Percentiles rank a stretch among this genome's conserved stretches.
Evolutionary conservation across 306 rosid species (phyloP).

Genomic region (Corylus heterophylla): DNA sequence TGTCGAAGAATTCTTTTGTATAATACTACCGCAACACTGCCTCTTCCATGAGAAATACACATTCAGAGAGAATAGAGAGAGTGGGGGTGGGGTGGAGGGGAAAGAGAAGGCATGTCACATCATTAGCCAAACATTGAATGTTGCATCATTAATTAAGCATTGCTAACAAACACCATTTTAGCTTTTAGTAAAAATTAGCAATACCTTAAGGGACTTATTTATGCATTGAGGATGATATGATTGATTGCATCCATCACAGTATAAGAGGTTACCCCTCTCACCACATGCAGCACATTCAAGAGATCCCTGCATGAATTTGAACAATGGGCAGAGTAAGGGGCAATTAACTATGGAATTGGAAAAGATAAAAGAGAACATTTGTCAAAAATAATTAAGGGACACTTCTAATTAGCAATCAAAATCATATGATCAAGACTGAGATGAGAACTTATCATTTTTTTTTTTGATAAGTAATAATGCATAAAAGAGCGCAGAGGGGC

Average conservation of each 20-base stretch:
- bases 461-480: no score
- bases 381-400: neutral
- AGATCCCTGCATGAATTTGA: neutral
- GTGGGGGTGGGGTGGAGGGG: neutral
- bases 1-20: conserved; percentile 32
- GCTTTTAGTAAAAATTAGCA: neutral
- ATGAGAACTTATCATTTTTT: no score
- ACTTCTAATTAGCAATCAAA: neutral
- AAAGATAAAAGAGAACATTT: neutral
- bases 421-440: neutral
- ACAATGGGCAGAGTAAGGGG: neutral
- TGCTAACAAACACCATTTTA: conserved; percentile 3
- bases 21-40: conserved; percentile 15
- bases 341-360: neutral
- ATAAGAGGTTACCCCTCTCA: conserved; percentile 1
- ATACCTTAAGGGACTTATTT: neutral
- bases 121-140: neutral
- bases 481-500: no score
- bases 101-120: neutral
- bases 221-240: conserved; percentile 22
- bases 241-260: conserved; percentile 11
- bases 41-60: conserved; percentile 30
- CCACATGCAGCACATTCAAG: conserved; percentile 17
- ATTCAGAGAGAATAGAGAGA: conserved; percentile 11
- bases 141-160: neutral